These are phyloP conservation scores for Alternaria rosae DNA, from an alignment of 2,329 filamentous ascomycete species.

Conservation along the genomic window DNA sequence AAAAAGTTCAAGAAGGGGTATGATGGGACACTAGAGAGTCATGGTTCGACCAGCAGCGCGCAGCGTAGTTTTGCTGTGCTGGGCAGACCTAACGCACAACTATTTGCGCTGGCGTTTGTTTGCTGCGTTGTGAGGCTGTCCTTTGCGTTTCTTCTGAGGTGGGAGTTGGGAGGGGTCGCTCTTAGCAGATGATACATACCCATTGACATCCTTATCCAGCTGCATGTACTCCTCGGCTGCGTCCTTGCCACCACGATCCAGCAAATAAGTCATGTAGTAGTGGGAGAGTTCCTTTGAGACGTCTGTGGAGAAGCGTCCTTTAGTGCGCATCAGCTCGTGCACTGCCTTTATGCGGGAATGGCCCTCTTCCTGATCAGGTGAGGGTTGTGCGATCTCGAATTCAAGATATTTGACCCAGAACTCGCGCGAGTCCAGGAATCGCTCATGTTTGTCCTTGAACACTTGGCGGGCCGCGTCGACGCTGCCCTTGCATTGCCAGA, in stretches of 20 bases:
- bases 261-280: conserved; percentile 81
- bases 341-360: conserved; percentile 81
- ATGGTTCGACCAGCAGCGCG: not conserved
- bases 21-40: conserved; percentile 8
- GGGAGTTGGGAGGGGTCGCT: conserved; percentile 32
- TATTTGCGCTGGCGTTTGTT: conserved; percentile 43
- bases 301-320: conserved; percentile 71
- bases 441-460: conserved; percentile 81
- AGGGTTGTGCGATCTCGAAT: conserved; percentile 87
- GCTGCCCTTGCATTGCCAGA: conserved; percentile 88
- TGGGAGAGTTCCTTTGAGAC: conserved; percentile 78
- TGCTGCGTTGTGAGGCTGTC: conserved; percentile 44
- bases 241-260: conserved; percentile 81
- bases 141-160: conserved; percentile 33
- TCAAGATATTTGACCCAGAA: conserved; percentile 92
- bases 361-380: conserved; percentile 68
- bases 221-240: conserved; percentile 85
- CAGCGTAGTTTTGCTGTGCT: conserved; percentile 9
- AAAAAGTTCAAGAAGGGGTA: conserved; percentile 21
- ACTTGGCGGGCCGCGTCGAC: conserved; percentile 82
- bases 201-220: conserved; percentile 87
- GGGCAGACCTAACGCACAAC: conserved; percentile 15
- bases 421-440: conserved; percentile 81
- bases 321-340: conserved; percentile 75
- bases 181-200: conserved; percentile 55